Percentiles rank a stretch among this genome's conserved stretches.
These are phyloP conservation scores for Fusarium papillatum DNA, from an alignment of 2,329 filamentous ascomycete genomes.

Conservation along the genomic window DNA sequence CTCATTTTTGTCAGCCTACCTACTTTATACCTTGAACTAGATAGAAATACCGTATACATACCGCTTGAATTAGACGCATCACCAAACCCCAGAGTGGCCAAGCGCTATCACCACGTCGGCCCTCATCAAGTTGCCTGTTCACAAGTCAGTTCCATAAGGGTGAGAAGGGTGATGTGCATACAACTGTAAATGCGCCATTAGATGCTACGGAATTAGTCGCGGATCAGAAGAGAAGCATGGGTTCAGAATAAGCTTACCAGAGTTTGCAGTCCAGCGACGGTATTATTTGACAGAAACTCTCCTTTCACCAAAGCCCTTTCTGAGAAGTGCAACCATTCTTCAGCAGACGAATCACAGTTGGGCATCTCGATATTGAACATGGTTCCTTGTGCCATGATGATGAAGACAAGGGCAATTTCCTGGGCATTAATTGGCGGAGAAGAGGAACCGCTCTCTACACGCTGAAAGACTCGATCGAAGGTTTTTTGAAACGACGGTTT, in stretches of 20 bases:
- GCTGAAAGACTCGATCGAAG: slow-evolving; percentile 3
- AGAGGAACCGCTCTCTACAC: slow-evolving; percentile 4
- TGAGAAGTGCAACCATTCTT: slow-evolving; percentile 9
- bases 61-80: slow-evolving; percentile 7
- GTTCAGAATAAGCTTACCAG: not conserved
- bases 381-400: slow-evolving; percentile 15
- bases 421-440: not conserved
- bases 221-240: not conserved
- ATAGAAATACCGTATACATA: not conserved
- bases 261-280: slow-evolving; percentile 5
- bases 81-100: slow-evolving; percentile 11
- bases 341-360: slow-evolving; percentile 11
- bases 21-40: not conserved
- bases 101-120: slow-evolving; percentile 1
- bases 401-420: slow-evolving; percentile 8
- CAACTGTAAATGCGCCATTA: slow-evolving; percentile 4
- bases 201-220: not conserved
- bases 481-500: slow-evolving; percentile 7
- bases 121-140: slow-evolving; percentile 2
- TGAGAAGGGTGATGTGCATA: not conserved
- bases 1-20: not conserved
- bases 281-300: slow-evolving; percentile 11
- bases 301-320: slow-evolving; percentile 10
- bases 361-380: slow-evolving; percentile 21
- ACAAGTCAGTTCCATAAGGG: not conserved